Conservation (phyloP, 225 moss, liverwort and hornwort species). For the Sphagnum tenellum region DNA sequence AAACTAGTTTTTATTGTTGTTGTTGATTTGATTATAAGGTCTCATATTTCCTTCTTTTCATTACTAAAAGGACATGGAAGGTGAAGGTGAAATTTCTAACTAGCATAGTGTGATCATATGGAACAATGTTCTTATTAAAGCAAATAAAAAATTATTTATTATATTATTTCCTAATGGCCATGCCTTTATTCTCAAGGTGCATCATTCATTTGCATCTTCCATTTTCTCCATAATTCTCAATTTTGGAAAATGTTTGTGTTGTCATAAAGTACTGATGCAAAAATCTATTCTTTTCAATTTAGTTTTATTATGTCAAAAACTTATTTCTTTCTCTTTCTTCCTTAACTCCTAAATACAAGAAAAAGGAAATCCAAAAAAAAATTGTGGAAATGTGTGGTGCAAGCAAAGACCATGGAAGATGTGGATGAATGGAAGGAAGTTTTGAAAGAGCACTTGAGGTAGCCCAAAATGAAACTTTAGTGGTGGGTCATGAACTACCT, state of each 20-base stretch:
- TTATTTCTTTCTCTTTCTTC: no score
- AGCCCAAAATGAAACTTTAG: conserved; percentile 82
- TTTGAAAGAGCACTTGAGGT: conserved; percentile 77
- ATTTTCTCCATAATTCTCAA: no score
- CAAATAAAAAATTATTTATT: conserved; percentile 87
- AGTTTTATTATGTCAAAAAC: no score
- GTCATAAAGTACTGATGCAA: no score
- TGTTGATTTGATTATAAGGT: no score
- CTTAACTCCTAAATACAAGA: no score
- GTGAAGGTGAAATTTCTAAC: no score
- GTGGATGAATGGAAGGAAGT: conserved; percentile 98
- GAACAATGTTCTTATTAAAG: conserved; percentile 79
- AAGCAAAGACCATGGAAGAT: conserved; percentile 93
- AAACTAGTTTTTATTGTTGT: background rate
- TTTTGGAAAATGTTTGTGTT: no score
- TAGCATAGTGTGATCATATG: conserved; percentile 25
- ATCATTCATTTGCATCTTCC: background rate
- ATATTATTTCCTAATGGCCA: conserved; percentile 90
- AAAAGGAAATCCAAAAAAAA: no score
- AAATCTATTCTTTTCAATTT: no score
- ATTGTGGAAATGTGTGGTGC: background rate
- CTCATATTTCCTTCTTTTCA: no score
- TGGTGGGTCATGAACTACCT: conserved; percentile 74
- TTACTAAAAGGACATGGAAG: no score
- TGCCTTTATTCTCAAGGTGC: conserved; percentile 89